phyloP scores from a whole-genome alignment of 2,329 filamentous ascomycete genomes.

The Arthrobotrys pseudoclavata region DNA sequence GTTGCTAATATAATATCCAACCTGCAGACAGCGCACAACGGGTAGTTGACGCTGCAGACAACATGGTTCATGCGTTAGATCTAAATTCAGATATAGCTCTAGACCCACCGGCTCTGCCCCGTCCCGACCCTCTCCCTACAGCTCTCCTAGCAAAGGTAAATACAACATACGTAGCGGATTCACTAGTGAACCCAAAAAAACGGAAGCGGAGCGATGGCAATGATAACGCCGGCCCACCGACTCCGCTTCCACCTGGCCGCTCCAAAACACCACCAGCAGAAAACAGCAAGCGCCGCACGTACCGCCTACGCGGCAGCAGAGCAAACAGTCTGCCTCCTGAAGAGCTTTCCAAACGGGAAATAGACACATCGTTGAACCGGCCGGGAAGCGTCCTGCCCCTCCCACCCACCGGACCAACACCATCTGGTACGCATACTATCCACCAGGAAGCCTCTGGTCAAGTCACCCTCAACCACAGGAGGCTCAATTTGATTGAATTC shows the following conservation, averaged over 20 bases:
- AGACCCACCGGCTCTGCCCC: conserved; percentile 67
- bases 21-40: conserved; percentile 76
- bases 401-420: conserved; percentile 52
- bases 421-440: conserved; percentile 58
- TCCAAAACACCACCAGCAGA: conserved; percentile 61
- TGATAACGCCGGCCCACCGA: conserved; percentile 50
- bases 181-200: conserved; percentile 50
- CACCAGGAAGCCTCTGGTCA: conserved; percentile 59
- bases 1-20: conserved; percentile 28
- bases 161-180: conserved; percentile 15
- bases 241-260: conserved; percentile 66
- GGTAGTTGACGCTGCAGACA: conserved; percentile 80
- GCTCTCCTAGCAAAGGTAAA: conserved; percentile 40
- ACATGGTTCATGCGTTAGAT: conserved; percentile 81
- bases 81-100: conserved; percentile 80
- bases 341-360: conserved; percentile 47
- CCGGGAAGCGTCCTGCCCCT: conserved; percentile 56
- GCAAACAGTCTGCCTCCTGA: conserved; percentile 57
- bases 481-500: conserved; percentile 59
- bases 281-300: conserved; percentile 48
- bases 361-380: conserved; percentile 54
- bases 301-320: conserved; percentile 43
- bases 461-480: conserved; percentile 57
- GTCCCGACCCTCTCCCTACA: conserved; percentile 61
- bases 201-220: conserved; percentile 54